phyloP scores from a whole-genome alignment of 176 grass and related monocot genomes.

The Bonia amplexicaulis region DNA sequence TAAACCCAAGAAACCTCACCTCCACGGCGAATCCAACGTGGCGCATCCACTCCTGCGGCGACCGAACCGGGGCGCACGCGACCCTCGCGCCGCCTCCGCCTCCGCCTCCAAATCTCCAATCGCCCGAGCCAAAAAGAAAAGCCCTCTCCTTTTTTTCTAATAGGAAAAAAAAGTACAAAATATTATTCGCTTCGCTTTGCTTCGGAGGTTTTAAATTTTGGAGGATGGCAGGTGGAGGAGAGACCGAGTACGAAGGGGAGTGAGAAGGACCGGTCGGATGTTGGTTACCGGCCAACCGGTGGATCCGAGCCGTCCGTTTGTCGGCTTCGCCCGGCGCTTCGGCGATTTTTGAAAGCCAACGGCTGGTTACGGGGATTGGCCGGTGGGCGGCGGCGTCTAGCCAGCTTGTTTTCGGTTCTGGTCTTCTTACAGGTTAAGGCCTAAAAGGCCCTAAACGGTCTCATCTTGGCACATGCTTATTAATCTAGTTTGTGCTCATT shows the following conservation, averaged over 20 bases:
- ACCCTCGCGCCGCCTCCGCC: slow-evolving; percentile 21
- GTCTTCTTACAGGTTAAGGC: too few species aligned
- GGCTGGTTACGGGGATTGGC: slow-evolving; percentile 14
- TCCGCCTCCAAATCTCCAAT: slow-evolving; percentile 13
- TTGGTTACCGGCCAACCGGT: not conserved
- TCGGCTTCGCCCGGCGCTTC: slow-evolving; percentile 21
- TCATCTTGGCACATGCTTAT: too few species aligned
- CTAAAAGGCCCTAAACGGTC: too few species aligned
- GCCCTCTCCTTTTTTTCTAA: slow-evolving; percentile 3
- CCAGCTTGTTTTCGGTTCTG: too few species aligned
- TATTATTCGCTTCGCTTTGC: not conserved
- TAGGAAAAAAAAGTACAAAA: not conserved
- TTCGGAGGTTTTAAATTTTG: slow-evolving; percentile 28
- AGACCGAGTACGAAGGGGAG: not conserved
- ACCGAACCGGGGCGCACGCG: slow-evolving; percentile 25
- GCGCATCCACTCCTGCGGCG: slow-evolving; percentile 11
- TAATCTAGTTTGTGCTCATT: too few species aligned
- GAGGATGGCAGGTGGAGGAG: not conserved
- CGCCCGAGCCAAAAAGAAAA: slow-evolving; percentile 10
- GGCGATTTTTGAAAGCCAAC: slow-evolving; percentile 44
- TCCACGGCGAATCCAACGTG: not conserved
- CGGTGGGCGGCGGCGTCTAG: not conserved
- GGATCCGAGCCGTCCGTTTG: slow-evolving; percentile 15
- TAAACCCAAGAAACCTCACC: slow-evolving; percentile 5
- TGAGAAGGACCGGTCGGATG: slow-evolving; percentile 17